Percentiles rank a stretch among this genome's conserved stretches.
Conservation (phyloP, 2,329 filamentous ascomycete species). For the Drechslerella stenobrocha region DNA sequence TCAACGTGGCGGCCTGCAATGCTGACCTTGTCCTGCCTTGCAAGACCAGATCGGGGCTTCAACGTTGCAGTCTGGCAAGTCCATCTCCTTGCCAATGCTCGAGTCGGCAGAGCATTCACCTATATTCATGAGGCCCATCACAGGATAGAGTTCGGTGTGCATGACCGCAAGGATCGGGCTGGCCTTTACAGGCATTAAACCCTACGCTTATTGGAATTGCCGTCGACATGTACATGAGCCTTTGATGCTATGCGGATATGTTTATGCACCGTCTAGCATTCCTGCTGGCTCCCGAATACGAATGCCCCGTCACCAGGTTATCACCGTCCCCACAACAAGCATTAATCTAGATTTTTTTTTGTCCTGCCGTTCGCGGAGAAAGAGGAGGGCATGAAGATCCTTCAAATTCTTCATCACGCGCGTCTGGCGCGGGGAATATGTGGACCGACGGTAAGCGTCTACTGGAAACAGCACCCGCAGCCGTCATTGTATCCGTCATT, state of each 20-base stretch:
- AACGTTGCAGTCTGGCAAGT: too few relatives aligned
- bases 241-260: too few relatives aligned
- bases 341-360: not conserved
- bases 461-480: not conserved
- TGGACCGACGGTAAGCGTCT: slow-evolving; percentile 8
- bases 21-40: too few relatives aligned
- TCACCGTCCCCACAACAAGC: not conserved
- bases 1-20: too few relatives aligned
- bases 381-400: not conserved
- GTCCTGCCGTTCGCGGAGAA: slow-evolving; percentile 1
- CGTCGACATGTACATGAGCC: not conserved
- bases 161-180: slow-evolving; percentile 1
- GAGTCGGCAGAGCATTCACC: not conserved
- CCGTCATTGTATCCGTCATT: not conserved
- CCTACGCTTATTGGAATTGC: not conserved
- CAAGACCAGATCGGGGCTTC: too few relatives aligned
- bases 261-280: too few relatives aligned
- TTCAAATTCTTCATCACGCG: not conserved
- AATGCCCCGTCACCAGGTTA: not conserved
- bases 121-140: not conserved
- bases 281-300: not conserved
- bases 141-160: not conserved
- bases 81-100: too few relatives aligned
- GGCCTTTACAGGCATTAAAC: not conserved
- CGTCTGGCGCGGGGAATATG: not conserved